Base-by-base conservation (phyloP, 139 green algal species). In the Auxenochlorella pyrenoidosa region DNA sequence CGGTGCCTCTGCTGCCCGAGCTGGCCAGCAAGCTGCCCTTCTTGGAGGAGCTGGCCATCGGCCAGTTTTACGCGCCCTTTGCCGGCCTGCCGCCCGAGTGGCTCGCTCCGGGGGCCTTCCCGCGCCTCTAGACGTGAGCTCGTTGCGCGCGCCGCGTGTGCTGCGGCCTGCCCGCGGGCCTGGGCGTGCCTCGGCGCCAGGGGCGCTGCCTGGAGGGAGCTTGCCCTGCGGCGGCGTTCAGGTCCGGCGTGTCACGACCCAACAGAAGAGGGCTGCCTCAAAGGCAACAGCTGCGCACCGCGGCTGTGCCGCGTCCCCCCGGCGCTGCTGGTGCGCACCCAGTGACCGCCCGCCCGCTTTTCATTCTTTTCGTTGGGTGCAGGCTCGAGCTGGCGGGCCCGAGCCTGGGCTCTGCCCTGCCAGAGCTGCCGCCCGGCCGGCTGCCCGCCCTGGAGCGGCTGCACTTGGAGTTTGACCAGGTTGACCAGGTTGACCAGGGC, bases 91-190 rank as follows among this genome's bases (percentile, higher is more conserved):
- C 79, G 28, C 1, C 2, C 13, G 24, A 32, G 36, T 84, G 79
- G 79, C 24, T 84, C 2, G 34, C 79, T 0, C 36, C 58, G 0
- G 79, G 79, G 24, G 79, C 79, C 58, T 84, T 84, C 38, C 79
- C 79, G 21, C 58, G 58, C 36, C 58, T 84, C 10, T 43, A 73
- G 59, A 24, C 58, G 79, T 84, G 79, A 72, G 79, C 54, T 24
- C 15, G 8, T 10, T 18, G 47, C 47, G 6, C 8, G 47, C 47
- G 47, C 47, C 10, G 47, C 47, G 10, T 54, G 47, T 13, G 54
- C 12, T 13, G 2, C 54, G 13, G 54, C 54, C 54, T 4, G 16
- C 15, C 70, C 47, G 63, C 36, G 63, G 5, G 4, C 30, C 28
- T 68, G 59, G 12, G 63, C 63, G 13, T 47, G 1, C 0, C 34